Percentiles rank a stretch among this genome's conserved stretches.
Evolutionary conservation across 1,284 basidiomycete genomes (phyloP).

Genomic region (Cutaneotrichosporon sp.): DNA sequence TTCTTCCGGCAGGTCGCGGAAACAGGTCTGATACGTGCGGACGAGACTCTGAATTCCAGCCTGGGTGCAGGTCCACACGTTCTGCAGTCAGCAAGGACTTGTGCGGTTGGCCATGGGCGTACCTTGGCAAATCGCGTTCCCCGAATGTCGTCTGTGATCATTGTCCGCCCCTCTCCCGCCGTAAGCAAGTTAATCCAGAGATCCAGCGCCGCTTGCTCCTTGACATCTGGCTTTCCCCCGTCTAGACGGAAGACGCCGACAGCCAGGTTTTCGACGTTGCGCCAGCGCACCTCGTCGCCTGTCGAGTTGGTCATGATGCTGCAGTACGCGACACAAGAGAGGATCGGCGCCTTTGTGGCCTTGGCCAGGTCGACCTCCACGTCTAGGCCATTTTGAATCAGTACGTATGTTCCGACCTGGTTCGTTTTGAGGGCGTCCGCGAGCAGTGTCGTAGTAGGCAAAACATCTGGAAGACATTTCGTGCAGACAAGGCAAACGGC

Average conservation of each 20-base stretch:
- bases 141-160: slow-evolving; percentile 27
- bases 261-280: slow-evolving; percentile 33
- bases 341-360: slow-evolving; percentile 40
- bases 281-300: slow-evolving; percentile 34
- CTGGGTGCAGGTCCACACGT: slow-evolving; percentile 44
- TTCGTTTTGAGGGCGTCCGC: slow-evolving; percentile 55
- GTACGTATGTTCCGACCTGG: slow-evolving; percentile 58
- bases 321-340: slow-evolving; percentile 40
- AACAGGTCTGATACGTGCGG: slow-evolving; percentile 29
- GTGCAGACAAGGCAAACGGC: slow-evolving; percentile 64
- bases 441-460: slow-evolving; percentile 57
- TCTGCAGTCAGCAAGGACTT: slow-evolving; percentile 23
- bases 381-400: slow-evolving; percentile 66
- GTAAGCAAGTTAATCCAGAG: slow-evolving; percentile 22
- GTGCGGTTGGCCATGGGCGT: background rate
- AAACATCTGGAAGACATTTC: slow-evolving; percentile 67
- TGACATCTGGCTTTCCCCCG: slow-evolving; percentile 3
- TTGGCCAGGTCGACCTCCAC: slow-evolving; percentile 62
- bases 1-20: slow-evolving; percentile 21
- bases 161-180: slow-evolving; percentile 25
- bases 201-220: slow-evolving; percentile 23
- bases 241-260: slow-evolving; percentile 30
- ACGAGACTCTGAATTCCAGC: slow-evolving; percentile 37
- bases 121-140: slow-evolving; percentile 37
- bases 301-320: slow-evolving; percentile 30